Conservation (phyloP, 2,329 filamentous ascomycete species). For the Monilinia laxa region DNA sequence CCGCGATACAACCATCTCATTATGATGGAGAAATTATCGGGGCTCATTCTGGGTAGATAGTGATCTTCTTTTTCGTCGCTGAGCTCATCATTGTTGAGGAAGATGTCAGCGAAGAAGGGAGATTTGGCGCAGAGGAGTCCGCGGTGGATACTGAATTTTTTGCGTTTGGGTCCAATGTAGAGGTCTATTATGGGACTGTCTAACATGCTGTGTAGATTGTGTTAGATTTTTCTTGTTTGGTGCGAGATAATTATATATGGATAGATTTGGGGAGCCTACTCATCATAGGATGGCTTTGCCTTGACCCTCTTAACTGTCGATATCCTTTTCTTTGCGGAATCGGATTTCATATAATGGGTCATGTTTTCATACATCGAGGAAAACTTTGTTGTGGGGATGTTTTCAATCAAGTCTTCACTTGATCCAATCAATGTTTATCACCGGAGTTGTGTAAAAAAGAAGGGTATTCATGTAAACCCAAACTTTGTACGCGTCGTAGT, state of each 20-base stretch:
- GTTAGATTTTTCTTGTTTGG: not conserved
- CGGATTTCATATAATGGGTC: not conserved
- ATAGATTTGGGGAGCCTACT: not conserved
- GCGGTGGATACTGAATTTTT: slow-evolving; percentile 20
- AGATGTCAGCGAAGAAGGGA: slow-evolving; percentile 15
- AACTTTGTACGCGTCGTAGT: not conserved
- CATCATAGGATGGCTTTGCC: not conserved
- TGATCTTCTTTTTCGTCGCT: slow-evolving; percentile 14
- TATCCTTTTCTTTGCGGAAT: slow-evolving; percentile 1
- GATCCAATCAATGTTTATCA: not conserved
- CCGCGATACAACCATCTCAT: slow-evolving; percentile 17
- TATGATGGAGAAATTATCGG: slow-evolving; percentile 10
- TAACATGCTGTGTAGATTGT: not conserved
- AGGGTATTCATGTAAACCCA: not conserved
- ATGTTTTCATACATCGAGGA: not conserved
- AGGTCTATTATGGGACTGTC: slow-evolving; percentile 21
- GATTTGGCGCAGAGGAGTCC: slow-evolving; percentile 22
- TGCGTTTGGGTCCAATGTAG: slow-evolving; percentile 25
- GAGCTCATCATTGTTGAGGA: slow-evolving; percentile 14
- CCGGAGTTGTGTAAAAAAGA: not conserved
- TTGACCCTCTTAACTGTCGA: not conserved
- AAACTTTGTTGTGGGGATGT: too few relatives aligned
- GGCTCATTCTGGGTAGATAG: not conserved
- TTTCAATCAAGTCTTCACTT: not conserved
- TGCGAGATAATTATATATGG: not conserved